Evolutionary conservation across 164 flowering plant genomes (phyloP).

Genomic region (Macadamia integrifolia): DNA sequence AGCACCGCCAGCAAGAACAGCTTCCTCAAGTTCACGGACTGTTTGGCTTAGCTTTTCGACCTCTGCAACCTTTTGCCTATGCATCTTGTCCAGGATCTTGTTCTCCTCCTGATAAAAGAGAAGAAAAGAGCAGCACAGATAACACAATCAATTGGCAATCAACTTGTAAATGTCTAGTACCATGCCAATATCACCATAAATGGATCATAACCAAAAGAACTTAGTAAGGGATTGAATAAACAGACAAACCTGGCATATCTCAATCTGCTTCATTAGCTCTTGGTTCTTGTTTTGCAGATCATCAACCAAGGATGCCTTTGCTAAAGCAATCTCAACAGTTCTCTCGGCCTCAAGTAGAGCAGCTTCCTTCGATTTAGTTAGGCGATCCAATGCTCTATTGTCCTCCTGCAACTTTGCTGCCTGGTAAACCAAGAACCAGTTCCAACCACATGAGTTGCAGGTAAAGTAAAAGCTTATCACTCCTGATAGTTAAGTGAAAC

Average conservation of each 20-base stretch:
- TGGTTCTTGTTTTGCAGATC: conserved; percentile 77
- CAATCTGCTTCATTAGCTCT: conserved; percentile 65
- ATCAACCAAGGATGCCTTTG: conserved; percentile 71
- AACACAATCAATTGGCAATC: not conserved
- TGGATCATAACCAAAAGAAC: not conserved
- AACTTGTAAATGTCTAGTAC: not conserved
- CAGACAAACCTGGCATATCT: conserved; percentile 60
- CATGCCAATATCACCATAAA: not conserved
- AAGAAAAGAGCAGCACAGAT: not conserved
- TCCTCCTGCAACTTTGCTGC: conserved; percentile 62
- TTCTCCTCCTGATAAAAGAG: conserved; percentile 49
- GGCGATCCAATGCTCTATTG: conserved; percentile 66
- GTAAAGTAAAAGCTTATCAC: not conserved
- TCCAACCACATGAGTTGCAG: not conserved
- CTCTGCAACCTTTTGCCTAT: conserved; percentile 62
- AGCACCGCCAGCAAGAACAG: conserved; percentile 71
- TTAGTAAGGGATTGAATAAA: not conserved
- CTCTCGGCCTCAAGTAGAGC: conserved; percentile 74
- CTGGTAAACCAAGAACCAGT: conserved; percentile 5
- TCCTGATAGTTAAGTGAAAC: not conserved
- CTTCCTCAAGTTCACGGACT: conserved; percentile 69
- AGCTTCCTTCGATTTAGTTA: conserved; percentile 74
- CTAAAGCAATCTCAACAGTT: conserved; percentile 54
- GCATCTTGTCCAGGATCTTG: conserved; percentile 66
- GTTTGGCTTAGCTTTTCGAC: conserved; percentile 72